phyloP scores from a whole-genome alignment of 768 basidiomycete species.

The Kwoniella botswanensis region DNA sequence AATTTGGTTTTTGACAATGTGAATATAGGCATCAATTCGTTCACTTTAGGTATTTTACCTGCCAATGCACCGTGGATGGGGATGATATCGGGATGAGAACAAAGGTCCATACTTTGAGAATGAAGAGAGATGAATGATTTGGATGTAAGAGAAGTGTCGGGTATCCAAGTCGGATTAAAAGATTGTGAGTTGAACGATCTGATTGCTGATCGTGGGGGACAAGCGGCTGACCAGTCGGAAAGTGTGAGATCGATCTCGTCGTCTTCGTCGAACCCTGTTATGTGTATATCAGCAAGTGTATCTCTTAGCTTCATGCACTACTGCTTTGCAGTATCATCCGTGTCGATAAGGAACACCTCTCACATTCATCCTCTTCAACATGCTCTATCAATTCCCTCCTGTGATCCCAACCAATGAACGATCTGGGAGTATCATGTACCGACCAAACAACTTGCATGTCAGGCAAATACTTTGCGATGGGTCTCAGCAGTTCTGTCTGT shows the following conservation, averaged over 20 bases:
- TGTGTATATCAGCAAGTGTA: background rate
- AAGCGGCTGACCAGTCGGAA: conserved; percentile 34
- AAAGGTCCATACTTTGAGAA: conserved; percentile 27
- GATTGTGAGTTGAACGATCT: background rate
- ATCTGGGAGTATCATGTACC: conserved; percentile 31
- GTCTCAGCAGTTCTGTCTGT: conserved; percentile 32
- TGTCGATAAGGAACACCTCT: background rate
- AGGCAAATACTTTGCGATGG: conserved; percentile 25
- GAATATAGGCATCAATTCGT: conserved; percentile 25
- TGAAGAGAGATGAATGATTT: conserved; percentile 50
- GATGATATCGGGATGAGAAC: conserved; percentile 25
- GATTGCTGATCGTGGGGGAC: conserved; percentile 25
- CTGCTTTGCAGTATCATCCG: too few relatives aligned
- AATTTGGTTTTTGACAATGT: conserved; percentile 32
- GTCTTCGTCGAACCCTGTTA: conserved; percentile 15
- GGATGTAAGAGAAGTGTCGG: conserved; percentile 14
- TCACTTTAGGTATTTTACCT: conserved; percentile 15
- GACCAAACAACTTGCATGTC: conserved; percentile 30
- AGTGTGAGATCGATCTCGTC: conserved; percentile 29
- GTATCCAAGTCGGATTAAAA: conserved; percentile 1
- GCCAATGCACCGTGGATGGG: conserved; percentile 28
- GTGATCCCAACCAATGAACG: conserved; percentile 29
- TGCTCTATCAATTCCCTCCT: conserved; percentile 29
- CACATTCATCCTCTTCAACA: conserved; percentile 38
- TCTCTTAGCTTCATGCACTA: background rate